Conservation (phyloP, 306 rosid genomes). For the Sophora flavescens region DNA sequence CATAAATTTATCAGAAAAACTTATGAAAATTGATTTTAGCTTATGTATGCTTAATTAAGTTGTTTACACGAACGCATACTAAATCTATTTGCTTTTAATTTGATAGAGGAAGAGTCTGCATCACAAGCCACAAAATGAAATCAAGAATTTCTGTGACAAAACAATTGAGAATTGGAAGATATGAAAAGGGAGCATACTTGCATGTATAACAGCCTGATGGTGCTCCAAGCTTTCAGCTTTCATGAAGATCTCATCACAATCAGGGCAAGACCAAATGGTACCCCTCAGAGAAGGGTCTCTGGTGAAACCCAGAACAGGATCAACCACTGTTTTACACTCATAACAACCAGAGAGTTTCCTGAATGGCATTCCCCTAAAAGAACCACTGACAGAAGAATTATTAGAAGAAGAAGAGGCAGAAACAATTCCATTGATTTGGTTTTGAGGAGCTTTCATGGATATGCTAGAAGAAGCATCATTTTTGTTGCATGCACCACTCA, state of each 20-base stretch:
- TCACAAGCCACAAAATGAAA: not conserved
- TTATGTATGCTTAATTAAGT: too few species aligned
- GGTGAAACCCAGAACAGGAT: conserved; percentile 82
- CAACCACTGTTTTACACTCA: conserved; percentile 95
- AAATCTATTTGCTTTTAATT: not conserved
- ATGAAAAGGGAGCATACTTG: conserved; percentile 59
- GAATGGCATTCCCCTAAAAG: conserved; percentile 87
- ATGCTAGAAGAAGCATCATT: conserved; percentile 66
- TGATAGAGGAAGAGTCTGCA: not conserved
- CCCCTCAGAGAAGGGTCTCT: conserved; percentile 86
- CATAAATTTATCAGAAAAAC: too few species aligned
- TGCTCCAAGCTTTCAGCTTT: conserved; percentile 83
- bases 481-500: conserved; percentile 49
- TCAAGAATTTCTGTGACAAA: too few species aligned
- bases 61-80: too few species aligned
- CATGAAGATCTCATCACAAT: conserved; percentile 83
- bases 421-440: conserved; percentile 63
- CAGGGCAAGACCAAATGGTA: conserved; percentile 82
- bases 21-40: too few species aligned
- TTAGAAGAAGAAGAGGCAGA: conserved; percentile 68
- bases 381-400: conserved; percentile 64
- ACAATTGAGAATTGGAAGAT: not conserved
- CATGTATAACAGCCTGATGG: conserved; percentile 88
- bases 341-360: conserved; percentile 92
- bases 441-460: conserved; percentile 73